Conservation (phyloP, 108 stramenopile species). For the Pseudonitzschia multiseries region DNA sequence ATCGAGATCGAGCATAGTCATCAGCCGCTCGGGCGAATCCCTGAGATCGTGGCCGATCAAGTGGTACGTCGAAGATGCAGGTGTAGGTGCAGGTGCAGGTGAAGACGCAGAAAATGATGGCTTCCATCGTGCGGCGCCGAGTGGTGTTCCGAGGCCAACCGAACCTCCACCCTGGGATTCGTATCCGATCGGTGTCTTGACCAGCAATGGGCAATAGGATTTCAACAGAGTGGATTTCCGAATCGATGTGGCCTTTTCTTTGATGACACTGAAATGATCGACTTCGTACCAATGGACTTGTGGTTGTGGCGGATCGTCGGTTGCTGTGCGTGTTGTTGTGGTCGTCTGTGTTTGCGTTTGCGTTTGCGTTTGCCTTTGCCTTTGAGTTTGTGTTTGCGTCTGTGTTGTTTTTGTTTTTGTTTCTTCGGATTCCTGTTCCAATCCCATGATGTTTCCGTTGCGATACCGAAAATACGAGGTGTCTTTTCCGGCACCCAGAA, state of each 20-base stretch:
- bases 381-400: neutral
- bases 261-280: constrained; percentile 73
- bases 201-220: constrained; percentile 21
- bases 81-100: neutral
- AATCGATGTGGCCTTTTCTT: constrained; percentile 55
- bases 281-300: constrained; percentile 85
- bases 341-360: neutral
- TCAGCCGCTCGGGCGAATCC: constrained; percentile 38
- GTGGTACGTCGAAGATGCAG: constrained; percentile 38
- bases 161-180: constrained; percentile 14
- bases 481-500: constrained; percentile 85
- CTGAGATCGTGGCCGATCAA: constrained; percentile 64
- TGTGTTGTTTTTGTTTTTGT: neutral
- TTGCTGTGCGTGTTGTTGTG: neutral
- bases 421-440: constrained; percentile 19
- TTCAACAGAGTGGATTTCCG: constrained; percentile 25
- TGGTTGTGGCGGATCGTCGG: neutral
- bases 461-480: constrained; percentile 75
- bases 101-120: neutral
- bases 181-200: constrained; percentile 19
- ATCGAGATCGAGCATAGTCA: constrained; percentile 48
- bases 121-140: neutral
- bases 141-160: neutral
- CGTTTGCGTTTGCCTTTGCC: neutral
- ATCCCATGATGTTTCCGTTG: constrained; percentile 27